phyloP scores from a whole-genome alignment of 176 grass and related monocot genomes.

The bread wheat (Triticum aestivum) region IWGSC_CS_RefSeq_v2.1 NC_057810.1:295793051-295793550 shows the following conservation, averaged over 20 bases:
- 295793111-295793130: neutral
- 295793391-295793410: neutral
- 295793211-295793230: no score
- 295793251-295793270: no score
- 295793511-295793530: neutral
- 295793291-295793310: neutral
- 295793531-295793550: neutral
- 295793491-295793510: neutral
- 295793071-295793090: no score
- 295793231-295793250: no score
- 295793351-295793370: no score
- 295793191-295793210: no score
- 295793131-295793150: neutral
- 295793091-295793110: neutral
- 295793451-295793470: neutral
- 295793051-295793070: neutral
- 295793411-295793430: neutral
- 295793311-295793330: neutral
- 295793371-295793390: neutral
- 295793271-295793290: neutral
- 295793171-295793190: no score
- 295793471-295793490: neutral
- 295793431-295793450: neutral
- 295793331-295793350: no score
- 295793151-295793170: neutral